Evolutionary conservation across 1,139 yeast species (phyloP), one percentile per base, ranked within the genome.

Genomic region (Spathaspora sp.): DNA sequence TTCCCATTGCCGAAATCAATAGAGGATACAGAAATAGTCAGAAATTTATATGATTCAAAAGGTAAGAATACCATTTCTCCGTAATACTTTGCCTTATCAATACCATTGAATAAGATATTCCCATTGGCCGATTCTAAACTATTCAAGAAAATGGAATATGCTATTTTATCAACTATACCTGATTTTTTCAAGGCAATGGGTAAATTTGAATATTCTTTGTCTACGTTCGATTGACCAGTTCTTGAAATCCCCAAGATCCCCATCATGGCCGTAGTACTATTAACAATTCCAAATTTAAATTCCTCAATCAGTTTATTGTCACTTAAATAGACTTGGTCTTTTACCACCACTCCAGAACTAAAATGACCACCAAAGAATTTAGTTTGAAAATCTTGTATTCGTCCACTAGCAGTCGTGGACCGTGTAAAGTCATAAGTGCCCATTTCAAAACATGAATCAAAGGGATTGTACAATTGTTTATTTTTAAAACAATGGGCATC

Each of bases 331-430:
- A 56, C 29, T 54, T 43, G 43, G 52, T 88, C 80, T 51, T 69
- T 63, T 43, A 82, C 73, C 88, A 87, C 84, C 47, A 71, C 63
- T 47, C 81, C 74, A 61, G 78, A 76, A 42, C 86, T 65, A 38
- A 40, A 43, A 27, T 49, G 39, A 2, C 50, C 47, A 44, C 53
- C 58, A 26, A 43, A 49, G 17, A 43, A 46, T n/a, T 36, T 18
- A 27, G 45, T 40, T 1, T 23, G 10, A 34, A 31, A 31, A 48
- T 43, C 18, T n/a, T 18, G 27, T 18, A 38, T 26, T 37, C 45
- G 16, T 31, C 40, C 20, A 36, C 46, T 43, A 29, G 34, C 45
- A 29, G 53, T 29, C 2, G 50, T 20, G 2, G 55, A 52, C 8
- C 45, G 10, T 10, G 48, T 31, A 7, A 13, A 2, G 23, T 47